Evolutionary conservation across 1,284 basidiomycete genomes (phyloP).

Genomic region (Puccinia coronata): DNA sequence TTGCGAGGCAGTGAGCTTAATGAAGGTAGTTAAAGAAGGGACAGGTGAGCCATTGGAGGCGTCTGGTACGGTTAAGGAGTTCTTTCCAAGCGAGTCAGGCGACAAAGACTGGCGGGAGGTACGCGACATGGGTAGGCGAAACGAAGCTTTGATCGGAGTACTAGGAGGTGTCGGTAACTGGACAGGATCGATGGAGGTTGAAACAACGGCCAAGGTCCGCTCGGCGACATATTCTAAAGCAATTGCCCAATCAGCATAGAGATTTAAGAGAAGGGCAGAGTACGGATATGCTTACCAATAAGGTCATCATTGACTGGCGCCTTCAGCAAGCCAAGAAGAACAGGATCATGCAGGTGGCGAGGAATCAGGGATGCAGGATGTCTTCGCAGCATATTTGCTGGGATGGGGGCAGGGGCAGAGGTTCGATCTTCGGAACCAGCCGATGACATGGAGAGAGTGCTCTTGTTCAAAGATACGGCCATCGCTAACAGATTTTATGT

Average conservation of each 20-base stretch:
- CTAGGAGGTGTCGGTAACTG: constrained; percentile 42
- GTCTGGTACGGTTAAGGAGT: constrained; percentile 7
- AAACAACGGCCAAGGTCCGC: constrained; percentile 36
- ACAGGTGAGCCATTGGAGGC: constrained; percentile 59
- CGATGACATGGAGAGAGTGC: constrained; percentile 33
- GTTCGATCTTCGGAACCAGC: constrained; percentile 39
- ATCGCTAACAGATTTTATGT: constrained; percentile 32
- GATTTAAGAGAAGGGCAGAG: neutral
- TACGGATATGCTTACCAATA: constrained; percentile 4
- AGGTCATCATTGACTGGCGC: constrained; percentile 45
- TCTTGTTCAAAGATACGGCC: constrained; percentile 18
- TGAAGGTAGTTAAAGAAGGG: constrained; percentile 81
- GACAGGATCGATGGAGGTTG: constrained; percentile 23
- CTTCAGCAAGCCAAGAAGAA: constrained; percentile 40
- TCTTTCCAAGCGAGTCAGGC: constrained; percentile 6
- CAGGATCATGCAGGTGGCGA: constrained; percentile 29
- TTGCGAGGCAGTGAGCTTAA: constrained; percentile 73
- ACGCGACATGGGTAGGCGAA: constrained; percentile 31
- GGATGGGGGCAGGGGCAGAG: constrained; percentile 17
- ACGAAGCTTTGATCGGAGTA: constrained; percentile 35
- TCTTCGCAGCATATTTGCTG: constrained; percentile 33
- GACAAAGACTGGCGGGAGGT: constrained; percentile 6
- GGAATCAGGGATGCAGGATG: constrained; percentile 44
- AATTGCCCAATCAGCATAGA: neutral
- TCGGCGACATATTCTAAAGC: constrained; percentile 40